A percentile compares a stretch with the other conserved stretches of the same genome.
Evolutionary conservation across 2,329 filamentous ascomycete species (phyloP).

Genomic region (Allantophomopsis lycopodina): DNA sequence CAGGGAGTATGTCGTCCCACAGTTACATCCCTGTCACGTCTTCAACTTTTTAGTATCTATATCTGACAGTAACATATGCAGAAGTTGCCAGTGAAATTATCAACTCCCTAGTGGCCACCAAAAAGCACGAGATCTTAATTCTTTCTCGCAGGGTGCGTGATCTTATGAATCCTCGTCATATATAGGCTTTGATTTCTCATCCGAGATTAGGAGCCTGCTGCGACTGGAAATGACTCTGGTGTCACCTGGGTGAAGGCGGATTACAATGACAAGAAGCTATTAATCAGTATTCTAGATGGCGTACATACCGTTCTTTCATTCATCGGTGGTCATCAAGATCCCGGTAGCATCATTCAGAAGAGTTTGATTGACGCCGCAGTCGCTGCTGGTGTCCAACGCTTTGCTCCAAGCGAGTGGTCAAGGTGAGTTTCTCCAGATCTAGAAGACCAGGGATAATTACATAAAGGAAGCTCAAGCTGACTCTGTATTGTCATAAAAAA

Average conservation of each 20-base stretch:
- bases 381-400: constrained; percentile 24
- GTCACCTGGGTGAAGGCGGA: constrained; percentile 27
- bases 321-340: constrained; percentile 9
- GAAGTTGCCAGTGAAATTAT: constrained; percentile 38
- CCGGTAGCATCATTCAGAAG: constrained; percentile 19
- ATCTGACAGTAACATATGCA: constrained; percentile 10
- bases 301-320: constrained; percentile 40
- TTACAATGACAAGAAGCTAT: constrained; percentile 25
- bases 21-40: too few relatives aligned
- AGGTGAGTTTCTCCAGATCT: constrained; percentile 7
- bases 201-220: constrained; percentile 11
- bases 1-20: constrained; percentile 21
- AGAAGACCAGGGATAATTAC: too few relatives aligned
- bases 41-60: too few relatives aligned
- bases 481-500: constrained; percentile 5
- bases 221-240: constrained; percentile 7
- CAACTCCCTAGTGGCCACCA: constrained; percentile 29
- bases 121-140: constrained; percentile 37
- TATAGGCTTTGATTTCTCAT: background rate
- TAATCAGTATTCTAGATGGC: constrained; percentile 26
- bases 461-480: constrained; percentile 1
- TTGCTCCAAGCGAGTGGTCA: constrained; percentile 23
- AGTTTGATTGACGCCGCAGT: constrained; percentile 25
- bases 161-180: background rate
- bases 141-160: constrained; percentile 29